Conservation (phyloP, 192 early-diverging fungal genomes). For the Podochytrium sp. region DNA sequence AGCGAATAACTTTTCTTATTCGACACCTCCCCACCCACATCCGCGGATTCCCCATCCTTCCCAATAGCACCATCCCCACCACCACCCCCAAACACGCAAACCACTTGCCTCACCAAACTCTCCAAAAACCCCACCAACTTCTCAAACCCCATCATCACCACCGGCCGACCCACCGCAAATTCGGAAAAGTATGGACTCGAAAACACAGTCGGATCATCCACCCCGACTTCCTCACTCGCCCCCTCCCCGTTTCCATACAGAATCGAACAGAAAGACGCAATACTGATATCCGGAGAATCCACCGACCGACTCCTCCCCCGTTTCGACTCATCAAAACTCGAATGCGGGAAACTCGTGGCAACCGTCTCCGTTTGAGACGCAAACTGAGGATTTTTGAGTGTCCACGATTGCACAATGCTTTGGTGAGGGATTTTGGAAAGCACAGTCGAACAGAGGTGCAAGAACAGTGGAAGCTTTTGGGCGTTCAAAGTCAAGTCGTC, state of each 20-base stretch:
- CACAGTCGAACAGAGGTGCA: slow-evolving; percentile 36
- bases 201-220: not conserved
- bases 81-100: not conserved
- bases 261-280: not conserved
- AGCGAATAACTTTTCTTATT: not conserved
- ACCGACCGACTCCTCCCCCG: not conserved
- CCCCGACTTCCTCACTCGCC: not conserved
- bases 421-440: slow-evolving; percentile 39
- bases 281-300: not conserved
- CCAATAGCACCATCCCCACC: not conserved
- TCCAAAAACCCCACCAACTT: slow-evolving; percentile 1
- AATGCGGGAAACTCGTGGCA: not conserved
- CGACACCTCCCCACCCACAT: not conserved
- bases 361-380: not conserved
- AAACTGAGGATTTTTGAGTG: not conserved
- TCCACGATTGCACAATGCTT: slow-evolving; percentile 9
- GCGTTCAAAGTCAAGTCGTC: not conserved
- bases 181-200: not conserved
- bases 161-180: slow-evolving; percentile 16
- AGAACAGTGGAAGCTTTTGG: slow-evolving; percentile 28
- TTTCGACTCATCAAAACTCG: not conserved
- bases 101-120: not conserved
- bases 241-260: not conserved
- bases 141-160: not conserved
- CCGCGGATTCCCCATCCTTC: not conserved